Evolutionary conservation across 1,284 basidiomycete species (phyloP).

Genomic region (Singerocomus inundabilis): DNA sequence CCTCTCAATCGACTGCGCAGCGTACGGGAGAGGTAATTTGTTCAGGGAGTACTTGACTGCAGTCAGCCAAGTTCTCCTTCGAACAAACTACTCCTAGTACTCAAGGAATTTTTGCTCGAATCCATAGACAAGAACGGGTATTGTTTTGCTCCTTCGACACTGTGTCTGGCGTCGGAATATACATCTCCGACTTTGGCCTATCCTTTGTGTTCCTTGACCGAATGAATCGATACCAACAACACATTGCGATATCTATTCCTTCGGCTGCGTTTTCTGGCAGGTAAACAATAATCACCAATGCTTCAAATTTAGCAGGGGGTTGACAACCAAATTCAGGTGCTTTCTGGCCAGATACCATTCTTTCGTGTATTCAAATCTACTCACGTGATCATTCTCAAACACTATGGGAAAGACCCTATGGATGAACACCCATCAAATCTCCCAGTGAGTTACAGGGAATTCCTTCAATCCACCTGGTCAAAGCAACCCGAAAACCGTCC

Average conservation of each 20-base stretch:
- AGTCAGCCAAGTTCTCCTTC: not conserved
- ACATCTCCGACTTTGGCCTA: constrained; percentile 17
- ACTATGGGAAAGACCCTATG: constrained; percentile 12
- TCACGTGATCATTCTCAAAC: constrained; percentile 16
- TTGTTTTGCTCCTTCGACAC: no score
- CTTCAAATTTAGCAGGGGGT: not conserved
- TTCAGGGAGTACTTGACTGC: constrained; percentile 14
- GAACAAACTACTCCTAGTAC: not conserved
- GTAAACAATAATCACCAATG: not conserved
- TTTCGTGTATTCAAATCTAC: constrained; percentile 7
- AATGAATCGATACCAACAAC: constrained; percentile 7
- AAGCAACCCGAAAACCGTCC: constrained; percentile 6
- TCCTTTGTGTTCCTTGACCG: not conserved
- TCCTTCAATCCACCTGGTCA: constrained; percentile 15
- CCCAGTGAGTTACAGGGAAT: constrained; percentile 5
- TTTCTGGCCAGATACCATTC: constrained; percentile 15
- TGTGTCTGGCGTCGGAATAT: no score
- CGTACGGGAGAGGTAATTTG: not conserved
- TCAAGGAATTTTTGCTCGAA: no score
- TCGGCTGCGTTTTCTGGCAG: constrained; percentile 15
- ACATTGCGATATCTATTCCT: constrained; percentile 11
- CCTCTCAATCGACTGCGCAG: not conserved
- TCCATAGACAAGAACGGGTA: no score
- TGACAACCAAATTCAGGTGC: constrained; percentile 3
- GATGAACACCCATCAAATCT: constrained; percentile 10